Evolutionary conservation across 2,329 filamentous ascomycete species (phyloP).

Genomic region (Cercospora sp.): DNA sequence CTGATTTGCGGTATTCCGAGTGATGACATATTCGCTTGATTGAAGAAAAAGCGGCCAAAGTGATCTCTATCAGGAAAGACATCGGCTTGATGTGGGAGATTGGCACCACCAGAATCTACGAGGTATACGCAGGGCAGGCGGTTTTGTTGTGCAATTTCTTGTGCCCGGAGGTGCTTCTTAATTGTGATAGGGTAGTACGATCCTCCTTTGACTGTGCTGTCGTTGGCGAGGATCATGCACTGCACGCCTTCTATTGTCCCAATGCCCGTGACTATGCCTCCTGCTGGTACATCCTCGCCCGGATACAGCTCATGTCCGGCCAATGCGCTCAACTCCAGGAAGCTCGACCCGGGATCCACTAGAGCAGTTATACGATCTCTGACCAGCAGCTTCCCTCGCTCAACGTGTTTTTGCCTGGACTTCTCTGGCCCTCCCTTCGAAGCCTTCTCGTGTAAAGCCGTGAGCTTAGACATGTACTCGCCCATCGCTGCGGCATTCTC

Average conservation of each 20-base stretch:
- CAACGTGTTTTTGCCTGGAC: slow-evolving; percentile 81
- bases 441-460: slow-evolving; percentile 63
- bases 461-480: slow-evolving; percentile 67
- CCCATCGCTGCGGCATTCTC: slow-evolving; percentile 79
- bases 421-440: slow-evolving; percentile 77
- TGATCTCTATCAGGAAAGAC: slow-evolving; percentile 95
- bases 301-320: slow-evolving; percentile 84
- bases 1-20: slow-evolving; percentile 88
- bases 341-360: slow-evolving; percentile 84
- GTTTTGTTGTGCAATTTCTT: slow-evolving; percentile 88
- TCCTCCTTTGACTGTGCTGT: slow-evolving; percentile 95
- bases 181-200: slow-evolving; percentile 97
- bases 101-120: slow-evolving; percentile 92
- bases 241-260: slow-evolving; percentile 86
- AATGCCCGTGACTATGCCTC: slow-evolving; percentile 88
- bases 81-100: slow-evolving; percentile 90
- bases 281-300: slow-evolving; percentile 82
- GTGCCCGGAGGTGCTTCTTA: slow-evolving; percentile 93
- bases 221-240: slow-evolving; percentile 92
- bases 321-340: slow-evolving; percentile 90
- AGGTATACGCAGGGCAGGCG: slow-evolving; percentile 85
- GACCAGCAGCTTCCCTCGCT: slow-evolving; percentile 90
- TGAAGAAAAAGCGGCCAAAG: slow-evolving; percentile 97
- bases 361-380: slow-evolving; percentile 84
- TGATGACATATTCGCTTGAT: slow-evolving; percentile 91